Base-by-base conservation (phyloP, 2,329 filamentous ascomycete species). In the Drechslerella coelobrocha region DNA sequence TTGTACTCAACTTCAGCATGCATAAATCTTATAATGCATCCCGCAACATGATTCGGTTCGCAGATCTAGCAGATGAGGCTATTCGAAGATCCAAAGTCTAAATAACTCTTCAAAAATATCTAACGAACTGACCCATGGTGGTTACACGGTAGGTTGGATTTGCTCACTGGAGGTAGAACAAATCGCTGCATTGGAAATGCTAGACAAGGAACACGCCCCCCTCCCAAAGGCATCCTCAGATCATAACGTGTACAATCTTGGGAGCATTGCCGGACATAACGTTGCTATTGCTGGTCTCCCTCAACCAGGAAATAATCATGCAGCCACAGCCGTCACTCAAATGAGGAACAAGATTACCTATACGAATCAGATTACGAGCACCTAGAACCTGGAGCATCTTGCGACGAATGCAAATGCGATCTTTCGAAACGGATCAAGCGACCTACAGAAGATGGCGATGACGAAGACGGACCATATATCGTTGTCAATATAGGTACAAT, bases 281-380 rank as follows among this genome's bases (percentile, higher is more conserved):
- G 48, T 76, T 31, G 75, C 76, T 37, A 73, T 76, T 23, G 72
- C 55, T 21, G 72, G 73, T 24, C 57, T 75, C 2, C 14, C n/a
- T 50, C 5, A 50, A 29, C 73, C 75, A 0, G 21, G 72, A 69
- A 53, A 74, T 53, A 73, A 34, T 17, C 61, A 75, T 14, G 75
- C 76, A 12, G 75, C 75, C 2, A 73, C 51, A 21, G 73, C 73
- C 9, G 34, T 39, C 4, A 39, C 34, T 4, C 34, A 14, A n/a
- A 39, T 39, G 34, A 39, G 34, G 34, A 39, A 5, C 34, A 39
- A 6, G 34, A 39, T n/a, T 6, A 39, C 17, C 12, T 39, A 39
- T 39, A 39, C 34, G 17, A 39, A 5, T n/a, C 34, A 14, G 34
- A 39, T 39, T 39, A 39, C 34, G 12, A 14, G 17, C 34, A 39